A percentile compares a stretch with the other conserved stretches of the same genome.
phyloP scores from a whole-genome alignment of 2,329 filamentous ascomycete species.

The Helminthosporium solani region DNA sequence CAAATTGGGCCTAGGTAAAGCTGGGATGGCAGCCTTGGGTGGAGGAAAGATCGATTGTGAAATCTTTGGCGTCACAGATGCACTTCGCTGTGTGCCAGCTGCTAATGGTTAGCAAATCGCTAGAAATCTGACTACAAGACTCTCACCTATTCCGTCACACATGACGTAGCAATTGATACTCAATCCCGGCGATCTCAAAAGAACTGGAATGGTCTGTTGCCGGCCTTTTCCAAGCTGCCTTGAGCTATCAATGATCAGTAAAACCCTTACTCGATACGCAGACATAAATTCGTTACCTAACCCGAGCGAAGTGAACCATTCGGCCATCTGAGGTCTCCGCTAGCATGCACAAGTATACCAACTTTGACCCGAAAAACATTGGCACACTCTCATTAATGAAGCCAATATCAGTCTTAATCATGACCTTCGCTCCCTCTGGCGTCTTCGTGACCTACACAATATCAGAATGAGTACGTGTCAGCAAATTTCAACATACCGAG shows the following conservation, averaged over 20 bases:
- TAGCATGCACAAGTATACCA: conserved; percentile 71
- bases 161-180: conserved; percentile 68
- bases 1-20: conserved; percentile 14
- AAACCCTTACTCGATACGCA: not conserved
- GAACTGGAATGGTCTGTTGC: conserved; percentile 60
- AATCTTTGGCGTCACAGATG: conserved; percentile 54
- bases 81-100: conserved; percentile 60
- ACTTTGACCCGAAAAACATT: conserved; percentile 62
- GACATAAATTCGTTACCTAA: conserved; percentile 46
- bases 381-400: conserved; percentile 67
- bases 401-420: conserved; percentile 66
- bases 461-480: not conserved
- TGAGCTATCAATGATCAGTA: conserved; percentile 55
- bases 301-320: conserved; percentile 67
- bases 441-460: conserved; percentile 20
- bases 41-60: conserved; percentile 48
- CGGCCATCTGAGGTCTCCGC: conserved; percentile 69
- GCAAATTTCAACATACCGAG: conserved; percentile 41
- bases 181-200: conserved; percentile 56
- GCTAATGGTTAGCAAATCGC: conserved; percentile 10
- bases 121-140: accelerated
- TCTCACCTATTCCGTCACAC: conserved; percentile 77
- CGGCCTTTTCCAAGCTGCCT: conserved; percentile 64
- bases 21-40: conserved; percentile 17
- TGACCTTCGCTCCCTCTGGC: conserved; percentile 54